phyloP scores from a whole-genome alignment of 305 asterid genomes.

The Solanum hybrid region DNA sequence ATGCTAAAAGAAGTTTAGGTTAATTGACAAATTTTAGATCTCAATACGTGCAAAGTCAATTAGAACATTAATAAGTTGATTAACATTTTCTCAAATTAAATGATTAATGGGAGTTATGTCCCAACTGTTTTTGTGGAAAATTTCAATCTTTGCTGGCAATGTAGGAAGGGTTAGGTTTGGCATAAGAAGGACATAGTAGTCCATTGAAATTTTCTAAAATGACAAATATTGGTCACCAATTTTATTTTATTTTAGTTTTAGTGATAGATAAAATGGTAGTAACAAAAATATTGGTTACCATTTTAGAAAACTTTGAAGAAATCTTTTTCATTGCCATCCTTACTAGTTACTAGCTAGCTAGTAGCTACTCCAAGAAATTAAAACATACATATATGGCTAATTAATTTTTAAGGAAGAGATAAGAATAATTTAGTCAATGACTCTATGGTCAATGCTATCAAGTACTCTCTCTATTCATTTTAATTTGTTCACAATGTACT shows the following conservation, averaged over 20 bases:
- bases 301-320: neutral
- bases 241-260: neutral
- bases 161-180: neutral
- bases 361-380: neutral
- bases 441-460: neutral
- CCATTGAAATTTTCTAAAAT: neutral
- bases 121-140: neutral
- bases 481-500: neutral
- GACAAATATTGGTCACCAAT: neutral
- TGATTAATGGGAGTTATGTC: neutral
- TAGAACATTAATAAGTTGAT: neutral
- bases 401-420: neutral
- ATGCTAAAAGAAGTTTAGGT: neutral
- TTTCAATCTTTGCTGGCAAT: neutral
- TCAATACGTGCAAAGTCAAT: neutral
- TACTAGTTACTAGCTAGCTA: neutral
- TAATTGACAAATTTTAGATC: neutral
- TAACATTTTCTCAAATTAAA: neutral
- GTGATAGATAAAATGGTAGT: neutral
- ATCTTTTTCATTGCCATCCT: neutral
- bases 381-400: neutral
- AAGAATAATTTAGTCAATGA: neutral
- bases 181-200: neutral
- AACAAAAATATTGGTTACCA: neutral
- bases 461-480: neutral